phyloP scores from a whole-genome alignment of 2,329 filamentous ascomycete genomes.

The Passalora sequoiae region DNA sequence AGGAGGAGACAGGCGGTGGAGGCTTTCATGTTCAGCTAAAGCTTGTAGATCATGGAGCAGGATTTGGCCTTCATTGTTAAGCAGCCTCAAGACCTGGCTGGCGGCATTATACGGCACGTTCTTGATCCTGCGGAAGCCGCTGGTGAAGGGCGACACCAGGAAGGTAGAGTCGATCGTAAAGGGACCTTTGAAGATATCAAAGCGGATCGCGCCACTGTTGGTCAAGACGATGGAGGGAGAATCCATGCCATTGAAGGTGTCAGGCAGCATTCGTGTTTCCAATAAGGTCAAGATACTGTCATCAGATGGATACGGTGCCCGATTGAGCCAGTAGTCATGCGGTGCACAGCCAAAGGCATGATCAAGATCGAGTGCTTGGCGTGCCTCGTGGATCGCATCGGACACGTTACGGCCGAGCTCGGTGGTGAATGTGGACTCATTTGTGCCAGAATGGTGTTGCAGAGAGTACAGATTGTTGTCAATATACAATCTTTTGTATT shows the following conservation, averaged over 20 bases:
- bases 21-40: conserved; percentile 8
- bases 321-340: conserved; percentile 72
- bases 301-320: conserved; percentile 66
- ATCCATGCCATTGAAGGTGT: conserved; percentile 35
- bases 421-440: conserved; percentile 69
- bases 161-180: conserved; percentile 87
- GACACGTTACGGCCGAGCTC: conserved; percentile 68
- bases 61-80: conserved; percentile 55
- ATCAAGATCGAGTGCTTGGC: conserved; percentile 67
- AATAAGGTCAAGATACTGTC: conserved; percentile 80
- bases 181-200: conserved; percentile 87
- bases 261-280: conserved; percentile 67
- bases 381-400: conserved; percentile 61
- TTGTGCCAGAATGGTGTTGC: conserved; percentile 71
- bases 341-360: conserved; percentile 77
- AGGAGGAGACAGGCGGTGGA: conserved; percentile 16
- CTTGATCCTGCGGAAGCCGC: conserved; percentile 67
- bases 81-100: conserved; percentile 56
- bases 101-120: conserved; percentile 77
- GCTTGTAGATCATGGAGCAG: conserved; percentile 31
- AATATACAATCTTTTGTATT: conserved; percentile 77
- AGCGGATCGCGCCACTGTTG: conserved; percentile 88
- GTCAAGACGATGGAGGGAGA: conserved; percentile 66
- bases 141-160: conserved; percentile 82
- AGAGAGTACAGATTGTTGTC: conserved; percentile 88